These are phyloP conservation scores for Monosporascus sp. DNA, from an alignment of 2,329 filamentous ascomycete species.

Conservation along the genomic window DNA sequence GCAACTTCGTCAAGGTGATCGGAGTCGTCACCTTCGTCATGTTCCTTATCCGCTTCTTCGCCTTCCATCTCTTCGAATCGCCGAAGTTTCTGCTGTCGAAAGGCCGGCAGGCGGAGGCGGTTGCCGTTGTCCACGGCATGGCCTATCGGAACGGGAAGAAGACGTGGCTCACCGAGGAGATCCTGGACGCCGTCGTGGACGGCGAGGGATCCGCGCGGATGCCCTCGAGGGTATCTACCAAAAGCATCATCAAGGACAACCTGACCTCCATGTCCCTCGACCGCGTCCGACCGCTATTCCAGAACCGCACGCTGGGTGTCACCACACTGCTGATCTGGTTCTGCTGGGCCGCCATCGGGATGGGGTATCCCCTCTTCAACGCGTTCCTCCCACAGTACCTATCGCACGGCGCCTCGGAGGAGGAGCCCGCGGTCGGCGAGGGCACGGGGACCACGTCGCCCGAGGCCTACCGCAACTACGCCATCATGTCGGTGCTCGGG, in stretches of 20 bases:
- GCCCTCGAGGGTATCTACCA: slow-evolving; percentile 23
- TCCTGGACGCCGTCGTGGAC: slow-evolving; percentile 52
- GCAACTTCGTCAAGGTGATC: slow-evolving; percentile 66
- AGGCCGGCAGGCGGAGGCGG: slow-evolving; percentile 73
- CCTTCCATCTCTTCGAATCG: slow-evolving; percentile 80
- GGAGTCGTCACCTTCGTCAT: slow-evolving; percentile 70
- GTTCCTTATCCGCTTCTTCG: slow-evolving; percentile 72
- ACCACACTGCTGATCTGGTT: slow-evolving; percentile 64
- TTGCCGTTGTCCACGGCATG: slow-evolving; percentile 74
- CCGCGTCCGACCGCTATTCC: slow-evolving; percentile 63
- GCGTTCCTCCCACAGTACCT: slow-evolving; percentile 87
- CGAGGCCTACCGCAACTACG: slow-evolving; percentile 72
- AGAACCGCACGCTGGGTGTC: slow-evolving; percentile 44
- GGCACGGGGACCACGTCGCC: slow-evolving; percentile 27
- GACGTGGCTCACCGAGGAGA: slow-evolving; percentile 73
- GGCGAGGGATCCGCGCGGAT: slow-evolving; percentile 26
- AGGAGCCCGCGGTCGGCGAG: slow-evolving; percentile 27
- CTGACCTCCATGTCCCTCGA: slow-evolving; percentile 63
- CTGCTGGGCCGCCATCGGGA: slow-evolving; percentile 76
- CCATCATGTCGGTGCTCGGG: slow-evolving; percentile 71
- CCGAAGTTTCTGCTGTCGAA: slow-evolving; percentile 76
- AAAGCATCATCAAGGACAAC: slow-evolving; percentile 49
- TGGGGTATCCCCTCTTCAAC: slow-evolving; percentile 86
- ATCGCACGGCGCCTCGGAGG: slow-evolving; percentile 46
- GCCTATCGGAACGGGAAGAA: slow-evolving; percentile 65